These are phyloP conservation scores for Lolium rigidum DNA, from an alignment of 176 grass and related monocot genomes.

Conservation along the genomic window DNA sequence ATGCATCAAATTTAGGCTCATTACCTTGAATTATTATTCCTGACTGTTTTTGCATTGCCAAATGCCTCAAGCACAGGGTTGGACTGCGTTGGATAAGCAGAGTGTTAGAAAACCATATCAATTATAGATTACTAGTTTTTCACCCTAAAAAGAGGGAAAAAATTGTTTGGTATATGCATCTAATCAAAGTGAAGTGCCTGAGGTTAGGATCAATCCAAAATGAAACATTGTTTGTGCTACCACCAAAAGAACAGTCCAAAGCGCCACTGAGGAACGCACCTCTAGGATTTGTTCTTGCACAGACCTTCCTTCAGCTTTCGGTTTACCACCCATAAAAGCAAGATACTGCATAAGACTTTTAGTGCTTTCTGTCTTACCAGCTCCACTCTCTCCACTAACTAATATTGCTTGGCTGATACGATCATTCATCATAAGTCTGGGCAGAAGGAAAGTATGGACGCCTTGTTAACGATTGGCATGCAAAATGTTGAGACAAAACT, in stretches of 20 bases:
- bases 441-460: slow-evolving; percentile 34
- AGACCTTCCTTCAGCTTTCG: slow-evolving; percentile 71
- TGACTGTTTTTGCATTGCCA: slow-evolving; percentile 93
- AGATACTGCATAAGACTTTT: slow-evolving; percentile 95
- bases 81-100: slow-evolving; percentile 63
- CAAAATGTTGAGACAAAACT: background rate
- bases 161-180: background rate
- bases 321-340: slow-evolving; percentile 85
- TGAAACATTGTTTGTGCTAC: slow-evolving; percentile 9
- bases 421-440: slow-evolving; percentile 83
- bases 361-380: slow-evolving; percentile 93
- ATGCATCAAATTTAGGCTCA: slow-evolving; percentile 6
- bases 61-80: slow-evolving; percentile 96
- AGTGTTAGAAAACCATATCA: slow-evolving; percentile 42
- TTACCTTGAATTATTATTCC: slow-evolving; percentile 96
- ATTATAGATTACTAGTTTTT: slow-evolving; percentile 30
- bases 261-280: slow-evolving; percentile 46
- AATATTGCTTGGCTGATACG: slow-evolving; percentile 83
- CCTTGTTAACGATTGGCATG: slow-evolving; percentile 20
- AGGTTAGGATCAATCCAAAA: slow-evolving; percentile 6
- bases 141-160: slow-evolving; percentile 8
- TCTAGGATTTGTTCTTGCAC: slow-evolving; percentile 90
- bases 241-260: slow-evolving; percentile 8
- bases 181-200: background rate
- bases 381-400: slow-evolving; percentile 94